Percentiles rank a stretch among this genome's conserved stretches.
Conservation (phyloP, 2,329 filamentous ascomycete genomes). For the Arthroderma sp. region DNA sequence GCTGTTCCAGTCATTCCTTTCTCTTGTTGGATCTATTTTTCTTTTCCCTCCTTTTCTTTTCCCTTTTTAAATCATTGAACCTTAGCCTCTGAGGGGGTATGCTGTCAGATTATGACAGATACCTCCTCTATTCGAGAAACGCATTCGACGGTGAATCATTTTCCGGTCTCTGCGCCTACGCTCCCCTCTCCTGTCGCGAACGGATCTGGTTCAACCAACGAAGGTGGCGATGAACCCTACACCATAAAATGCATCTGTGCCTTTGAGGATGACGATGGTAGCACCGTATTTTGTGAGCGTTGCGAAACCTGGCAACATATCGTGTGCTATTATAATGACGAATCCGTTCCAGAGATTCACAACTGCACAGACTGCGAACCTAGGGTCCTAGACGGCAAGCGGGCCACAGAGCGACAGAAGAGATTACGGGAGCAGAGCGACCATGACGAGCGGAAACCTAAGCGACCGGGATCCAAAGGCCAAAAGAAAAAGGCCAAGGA, state of each 20-base stretch:
- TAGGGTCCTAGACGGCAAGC: slow-evolving; percentile 56
- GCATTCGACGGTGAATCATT: slow-evolving; percentile 34
- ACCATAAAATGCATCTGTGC: slow-evolving; percentile 97
- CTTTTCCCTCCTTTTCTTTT: background rate
- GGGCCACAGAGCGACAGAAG: slow-evolving; percentile 60
- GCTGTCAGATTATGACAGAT: slow-evolving; percentile 44
- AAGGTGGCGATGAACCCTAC: slow-evolving; percentile 44
- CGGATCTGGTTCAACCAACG: slow-evolving; percentile 25
- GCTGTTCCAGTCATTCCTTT: background rate
- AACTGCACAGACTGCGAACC: slow-evolving; percentile 83
- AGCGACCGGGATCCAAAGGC: slow-evolving; percentile 63
- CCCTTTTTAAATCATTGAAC: background rate
- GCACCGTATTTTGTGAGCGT: slow-evolving; percentile 88
- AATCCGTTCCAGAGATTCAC: slow-evolving; percentile 63
- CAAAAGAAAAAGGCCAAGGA: slow-evolving; percentile 84
- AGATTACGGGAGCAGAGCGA: slow-evolving; percentile 46
- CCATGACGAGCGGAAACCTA: slow-evolving; percentile 54
- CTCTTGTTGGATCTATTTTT: background rate
- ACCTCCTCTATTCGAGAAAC: slow-evolving; percentile 37
- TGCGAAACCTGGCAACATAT: slow-evolving; percentile 99
- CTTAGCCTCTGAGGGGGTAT: slow-evolving; percentile 27
- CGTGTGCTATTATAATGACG: slow-evolving; percentile 81
- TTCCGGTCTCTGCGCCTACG: slow-evolving; percentile 32
- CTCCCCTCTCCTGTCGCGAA: slow-evolving; percentile 30
- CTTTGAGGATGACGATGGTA: slow-evolving; percentile 89